Percentiles rank a stretch among this genome's conserved stretches.
Evolutionary conservation across 192 early-diverging fungal genomes (phyloP).

Genomic region (Backusella australiensis): DNA sequence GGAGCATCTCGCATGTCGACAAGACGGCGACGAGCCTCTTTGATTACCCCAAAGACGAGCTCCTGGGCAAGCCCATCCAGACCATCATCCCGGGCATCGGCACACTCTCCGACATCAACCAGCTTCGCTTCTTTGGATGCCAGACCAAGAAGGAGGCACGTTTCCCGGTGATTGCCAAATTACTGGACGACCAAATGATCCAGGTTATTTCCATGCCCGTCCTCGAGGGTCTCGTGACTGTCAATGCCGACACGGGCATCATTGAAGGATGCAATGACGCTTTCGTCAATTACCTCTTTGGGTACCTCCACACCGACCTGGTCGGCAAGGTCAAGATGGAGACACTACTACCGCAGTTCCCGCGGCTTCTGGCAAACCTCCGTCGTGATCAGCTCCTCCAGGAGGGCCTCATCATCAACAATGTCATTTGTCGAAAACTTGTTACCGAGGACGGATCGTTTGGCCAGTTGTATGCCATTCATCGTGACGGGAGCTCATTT

Average conservation of each 20-base stretch:
- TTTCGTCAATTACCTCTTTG: conserved; percentile 64
- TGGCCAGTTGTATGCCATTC: conserved; percentile 42
- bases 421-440: conserved; percentile 24
- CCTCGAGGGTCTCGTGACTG: conserved; percentile 60
- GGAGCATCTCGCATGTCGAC: conserved; percentile 41
- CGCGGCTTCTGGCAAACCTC: conserved; percentile 40
- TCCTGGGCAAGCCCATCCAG: conserved; percentile 29
- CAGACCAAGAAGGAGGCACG: conserved; percentile 45
- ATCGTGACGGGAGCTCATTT: conserved; percentile 60
- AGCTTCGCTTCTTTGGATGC: conserved; percentile 56
- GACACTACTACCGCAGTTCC: conserved; percentile 57
- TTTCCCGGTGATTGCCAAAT: conserved; percentile 56
- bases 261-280: conserved; percentile 56
- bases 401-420: conserved; percentile 24
- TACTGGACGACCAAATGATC: conserved; percentile 27
- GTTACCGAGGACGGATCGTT: neutral
- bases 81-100: conserved; percentile 7
- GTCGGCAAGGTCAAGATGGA: conserved; percentile 41
- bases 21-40: conserved; percentile 47
- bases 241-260: conserved; percentile 40
- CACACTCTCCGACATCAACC: conserved; percentile 38
- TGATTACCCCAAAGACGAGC: conserved; percentile 41
- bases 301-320: conserved; percentile 44
- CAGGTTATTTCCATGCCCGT: conserved; percentile 61
- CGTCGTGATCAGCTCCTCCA: conserved; percentile 30